phyloP scores from a whole-genome alignment of 2,329 filamentous ascomycete genomes.

The Botryotinia narcissicola region DNA sequence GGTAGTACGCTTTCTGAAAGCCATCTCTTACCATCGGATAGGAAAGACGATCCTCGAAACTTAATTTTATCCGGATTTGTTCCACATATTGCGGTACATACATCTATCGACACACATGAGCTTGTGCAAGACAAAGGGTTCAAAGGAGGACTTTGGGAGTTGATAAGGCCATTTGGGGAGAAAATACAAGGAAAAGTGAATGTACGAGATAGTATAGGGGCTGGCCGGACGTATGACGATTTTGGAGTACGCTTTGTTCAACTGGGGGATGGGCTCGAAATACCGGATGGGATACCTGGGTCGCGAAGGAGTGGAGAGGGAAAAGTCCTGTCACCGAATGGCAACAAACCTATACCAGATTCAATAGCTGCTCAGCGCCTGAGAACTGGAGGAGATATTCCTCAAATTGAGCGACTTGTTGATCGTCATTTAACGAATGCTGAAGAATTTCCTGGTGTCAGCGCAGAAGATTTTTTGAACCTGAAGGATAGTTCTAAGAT shows the following conservation, averaged over 20 bases:
- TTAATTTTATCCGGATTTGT: slow-evolving; percentile 83
- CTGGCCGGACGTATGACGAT: slow-evolving; percentile 80
- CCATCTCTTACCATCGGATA: slow-evolving; percentile 27
- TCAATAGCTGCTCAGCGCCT: slow-evolving; percentile 27
- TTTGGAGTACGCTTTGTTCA: slow-evolving; percentile 84
- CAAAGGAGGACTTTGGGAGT: slow-evolving; percentile 73
- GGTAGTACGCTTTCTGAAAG: slow-evolving; percentile 40
- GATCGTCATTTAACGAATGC: slow-evolving; percentile 75
- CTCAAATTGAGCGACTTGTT: slow-evolving; percentile 76
- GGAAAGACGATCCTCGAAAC: slow-evolving; percentile 50
- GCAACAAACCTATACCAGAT: slow-evolving; percentile 24
- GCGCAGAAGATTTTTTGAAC: slow-evolving; percentile 40
- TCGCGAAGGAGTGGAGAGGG: slow-evolving; percentile 38
- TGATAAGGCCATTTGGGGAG: slow-evolving; percentile 90
- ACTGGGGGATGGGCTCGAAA: slow-evolving; percentile 59
- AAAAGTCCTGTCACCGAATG: slow-evolving; percentile 28
- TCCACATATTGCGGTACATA: slow-evolving; percentile 81
- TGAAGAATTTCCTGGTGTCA: slow-evolving; percentile 48
- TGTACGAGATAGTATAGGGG: slow-evolving; percentile 84
- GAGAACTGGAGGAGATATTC: slow-evolving; percentile 51
- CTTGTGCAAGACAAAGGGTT: slow-evolving; percentile 83
- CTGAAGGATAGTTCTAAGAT: slow-evolving; percentile 37
- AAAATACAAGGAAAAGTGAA: slow-evolving; percentile 82
- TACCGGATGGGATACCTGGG: slow-evolving; percentile 45
- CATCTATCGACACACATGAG: slow-evolving; percentile 82